These are phyloP conservation scores for Chalciporus piperatus DNA, from an alignment of 768 basidiomycete genomes.

Conservation along the genomic window DNA sequence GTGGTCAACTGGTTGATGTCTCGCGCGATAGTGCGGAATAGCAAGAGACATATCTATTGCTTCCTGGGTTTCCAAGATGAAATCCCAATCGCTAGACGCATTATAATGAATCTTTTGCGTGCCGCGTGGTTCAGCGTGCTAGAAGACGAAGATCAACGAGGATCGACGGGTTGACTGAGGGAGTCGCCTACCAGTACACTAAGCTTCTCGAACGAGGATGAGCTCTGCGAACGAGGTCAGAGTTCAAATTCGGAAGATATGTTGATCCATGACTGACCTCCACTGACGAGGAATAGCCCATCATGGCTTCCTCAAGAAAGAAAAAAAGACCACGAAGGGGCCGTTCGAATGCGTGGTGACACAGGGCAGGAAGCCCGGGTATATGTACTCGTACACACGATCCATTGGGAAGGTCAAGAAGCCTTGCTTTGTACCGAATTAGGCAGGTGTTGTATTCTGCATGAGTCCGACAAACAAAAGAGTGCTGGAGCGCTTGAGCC, in stretches of 20 bases:
- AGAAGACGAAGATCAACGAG: background rate
- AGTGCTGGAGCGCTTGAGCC: slow-evolving; percentile 9
- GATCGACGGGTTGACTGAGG: background rate
- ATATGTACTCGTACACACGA: slow-evolving; percentile 12
- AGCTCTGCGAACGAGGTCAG: slow-evolving; percentile 23
- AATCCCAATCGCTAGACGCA: slow-evolving; percentile 63
- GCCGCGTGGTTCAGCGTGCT: slow-evolving; percentile 39
- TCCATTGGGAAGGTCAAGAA: slow-evolving; percentile 1
- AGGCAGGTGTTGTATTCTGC: slow-evolving; percentile 31
- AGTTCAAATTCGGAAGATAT: background rate
- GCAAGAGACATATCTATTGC: slow-evolving; percentile 65
- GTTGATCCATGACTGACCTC: slow-evolving; percentile 24
- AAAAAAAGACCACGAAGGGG: background rate
- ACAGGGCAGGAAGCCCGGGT: slow-evolving; percentile 9
- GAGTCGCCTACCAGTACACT: slow-evolving; percentile 12
- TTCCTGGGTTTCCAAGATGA: slow-evolving; percentile 50
- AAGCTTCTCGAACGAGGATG: slow-evolving; percentile 18
- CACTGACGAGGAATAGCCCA: slow-evolving; percentile 23
- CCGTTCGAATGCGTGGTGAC: slow-evolving; percentile 7
- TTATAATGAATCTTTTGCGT: slow-evolving; percentile 66
- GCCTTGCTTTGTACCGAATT: slow-evolving; percentile 28
- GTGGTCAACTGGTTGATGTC: slow-evolving; percentile 67
- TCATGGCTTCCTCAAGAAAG: slow-evolving; percentile 16
- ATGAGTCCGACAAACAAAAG: slow-evolving; percentile 26
- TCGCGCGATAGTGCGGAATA: slow-evolving; percentile 77